Evolutionary conservation across 192 early-diverging fungal genomes (phyloP).

Genomic region (Coemansia sp.): DNA sequence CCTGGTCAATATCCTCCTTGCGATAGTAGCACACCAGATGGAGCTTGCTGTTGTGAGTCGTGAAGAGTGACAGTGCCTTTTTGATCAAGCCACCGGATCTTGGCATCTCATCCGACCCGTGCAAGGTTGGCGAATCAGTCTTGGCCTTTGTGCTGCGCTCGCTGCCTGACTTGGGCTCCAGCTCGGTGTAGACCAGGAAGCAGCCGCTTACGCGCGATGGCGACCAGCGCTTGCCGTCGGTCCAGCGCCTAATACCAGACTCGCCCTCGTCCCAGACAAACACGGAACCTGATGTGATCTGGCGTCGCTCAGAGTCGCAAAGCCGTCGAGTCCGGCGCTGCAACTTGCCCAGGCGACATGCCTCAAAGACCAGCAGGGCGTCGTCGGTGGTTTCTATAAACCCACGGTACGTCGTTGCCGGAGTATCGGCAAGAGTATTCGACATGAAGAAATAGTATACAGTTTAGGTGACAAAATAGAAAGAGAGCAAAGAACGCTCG

Average conservation of each 20-base stretch:
- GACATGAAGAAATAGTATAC: background rate
- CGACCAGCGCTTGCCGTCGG: constrained; percentile 85
- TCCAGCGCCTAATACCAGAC: constrained; percentile 87
- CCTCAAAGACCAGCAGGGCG: constrained; percentile 85
- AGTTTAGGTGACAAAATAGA: background rate
- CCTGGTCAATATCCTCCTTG: constrained; percentile 62
- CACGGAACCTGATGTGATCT: constrained; percentile 72
- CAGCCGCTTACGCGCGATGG: constrained; percentile 78
- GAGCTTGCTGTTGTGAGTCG: constrained; percentile 70
- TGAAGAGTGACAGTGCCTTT: constrained; percentile 78
- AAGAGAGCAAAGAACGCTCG: background rate
- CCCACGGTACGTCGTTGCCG: constrained; percentile 67
- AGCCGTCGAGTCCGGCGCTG: constrained; percentile 70
- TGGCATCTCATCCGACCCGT: background rate
- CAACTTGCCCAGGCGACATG: constrained; percentile 69
- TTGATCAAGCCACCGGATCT: constrained; percentile 64
- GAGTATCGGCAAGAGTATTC: background rate
- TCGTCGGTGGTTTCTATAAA: constrained; percentile 80
- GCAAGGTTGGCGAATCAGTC: background rate
- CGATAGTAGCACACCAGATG: constrained; percentile 86
- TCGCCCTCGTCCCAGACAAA: constrained; percentile 89
- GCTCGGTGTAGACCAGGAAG: constrained; percentile 80
- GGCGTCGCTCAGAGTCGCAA: constrained; percentile 73
- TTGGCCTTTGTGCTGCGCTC: background rate
- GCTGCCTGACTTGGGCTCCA: constrained; percentile 56